A percentile compares a stretch with the other conserved stretches of the same genome.
These are phyloP conservation scores for Claviceps pazoutovae DNA, from an alignment of 2,329 filamentous ascomycete genomes.

Conservation along the genomic window DNA sequence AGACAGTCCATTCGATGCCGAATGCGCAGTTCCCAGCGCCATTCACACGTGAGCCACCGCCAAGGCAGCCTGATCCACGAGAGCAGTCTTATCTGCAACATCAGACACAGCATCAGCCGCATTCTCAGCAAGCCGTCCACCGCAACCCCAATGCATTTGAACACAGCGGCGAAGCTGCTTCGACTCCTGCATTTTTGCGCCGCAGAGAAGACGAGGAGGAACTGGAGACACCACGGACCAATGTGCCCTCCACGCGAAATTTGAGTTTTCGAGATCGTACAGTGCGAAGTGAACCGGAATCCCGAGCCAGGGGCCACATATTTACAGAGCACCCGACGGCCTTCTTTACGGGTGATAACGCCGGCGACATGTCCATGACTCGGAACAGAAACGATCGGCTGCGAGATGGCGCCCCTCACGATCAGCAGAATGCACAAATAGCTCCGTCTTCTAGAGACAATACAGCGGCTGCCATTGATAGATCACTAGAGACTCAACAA, in stretches of 20 bases:
- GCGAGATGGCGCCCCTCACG: slow-evolving; percentile 42
- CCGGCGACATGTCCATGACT: slow-evolving; percentile 22
- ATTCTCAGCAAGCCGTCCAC: neutral
- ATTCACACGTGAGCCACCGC: neutral
- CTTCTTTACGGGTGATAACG: slow-evolving; percentile 15
- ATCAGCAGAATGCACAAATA: slow-evolving; percentile 29
- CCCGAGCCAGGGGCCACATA: slow-evolving; percentile 16
- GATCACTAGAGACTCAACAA: neutral
- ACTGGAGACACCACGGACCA: slow-evolving; percentile 11
- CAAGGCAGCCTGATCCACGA: neutral
- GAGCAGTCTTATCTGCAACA: neutral
- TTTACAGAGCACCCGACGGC: slow-evolving; percentile 10
- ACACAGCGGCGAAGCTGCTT: slow-evolving; percentile 9
- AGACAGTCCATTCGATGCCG: neutral
- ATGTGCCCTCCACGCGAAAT: slow-evolving; percentile 34
- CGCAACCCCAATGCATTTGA: neutral
- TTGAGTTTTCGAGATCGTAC: slow-evolving; percentile 48
- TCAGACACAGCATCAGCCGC: neutral
- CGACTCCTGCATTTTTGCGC: slow-evolving; percentile 10
- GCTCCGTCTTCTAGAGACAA: slow-evolving; percentile 24
- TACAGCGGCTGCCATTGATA: slow-evolving; percentile 12
- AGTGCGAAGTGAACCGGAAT: slow-evolving; percentile 27
- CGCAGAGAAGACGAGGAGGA: slow-evolving; percentile 11
- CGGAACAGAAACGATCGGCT: slow-evolving; percentile 45
- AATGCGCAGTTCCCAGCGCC: neutral